phyloP scores from a whole-genome alignment of 108 stramenopile genomes.

The Seminavis robusta region DNA sequence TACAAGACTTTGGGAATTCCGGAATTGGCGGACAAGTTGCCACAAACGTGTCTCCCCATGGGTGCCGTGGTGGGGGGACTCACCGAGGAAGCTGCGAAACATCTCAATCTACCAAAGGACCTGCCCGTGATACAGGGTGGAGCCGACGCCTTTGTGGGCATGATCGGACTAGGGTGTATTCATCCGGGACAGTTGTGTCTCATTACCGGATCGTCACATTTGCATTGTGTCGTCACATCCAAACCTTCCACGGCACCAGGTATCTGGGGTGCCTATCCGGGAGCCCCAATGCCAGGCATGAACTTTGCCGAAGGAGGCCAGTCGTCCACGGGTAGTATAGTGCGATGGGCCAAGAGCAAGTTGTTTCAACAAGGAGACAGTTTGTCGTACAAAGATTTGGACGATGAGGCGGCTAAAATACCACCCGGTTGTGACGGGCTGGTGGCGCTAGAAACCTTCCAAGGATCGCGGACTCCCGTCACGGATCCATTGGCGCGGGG shows the following conservation, averaged over 20 bases:
- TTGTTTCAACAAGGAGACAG: constrained; percentile 16
- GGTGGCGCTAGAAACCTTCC: constrained; percentile 86
- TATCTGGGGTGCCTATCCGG: constrained; percentile 88
- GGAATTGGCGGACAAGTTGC: constrained; percentile 78
- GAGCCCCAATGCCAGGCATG: constrained; percentile 78
- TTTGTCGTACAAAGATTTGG: constrained; percentile 65
- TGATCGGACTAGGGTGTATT: constrained; percentile 82
- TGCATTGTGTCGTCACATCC: constrained; percentile 72
- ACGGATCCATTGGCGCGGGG: constrained; percentile 87
- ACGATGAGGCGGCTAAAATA: constrained; percentile 69
- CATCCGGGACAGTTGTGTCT: constrained; percentile 75
- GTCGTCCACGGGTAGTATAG: constrained; percentile 74
- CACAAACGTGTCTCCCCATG: constrained; percentile 64
- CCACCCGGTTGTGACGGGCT: constrained; percentile 85
- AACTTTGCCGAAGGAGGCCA: constrained; percentile 91
- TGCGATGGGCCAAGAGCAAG: constrained; percentile 63
- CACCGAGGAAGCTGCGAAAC: constrained; percentile 58
- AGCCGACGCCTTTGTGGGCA: constrained; percentile 92
- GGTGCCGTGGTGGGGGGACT: constrained; percentile 70
- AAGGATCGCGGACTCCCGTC: constrained; percentile 87
- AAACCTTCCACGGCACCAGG: constrained; percentile 38
- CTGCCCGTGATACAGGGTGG: constrained; percentile 84
- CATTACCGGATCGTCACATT: constrained; percentile 87
- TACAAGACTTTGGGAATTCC: constrained; percentile 64
- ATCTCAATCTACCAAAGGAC: constrained; percentile 65